A percentile compares a stretch with the other conserved stretches of the same genome.
phyloP scores from a whole-genome alignment of 306 rosid species.

The Vicia sativa region DNA sequence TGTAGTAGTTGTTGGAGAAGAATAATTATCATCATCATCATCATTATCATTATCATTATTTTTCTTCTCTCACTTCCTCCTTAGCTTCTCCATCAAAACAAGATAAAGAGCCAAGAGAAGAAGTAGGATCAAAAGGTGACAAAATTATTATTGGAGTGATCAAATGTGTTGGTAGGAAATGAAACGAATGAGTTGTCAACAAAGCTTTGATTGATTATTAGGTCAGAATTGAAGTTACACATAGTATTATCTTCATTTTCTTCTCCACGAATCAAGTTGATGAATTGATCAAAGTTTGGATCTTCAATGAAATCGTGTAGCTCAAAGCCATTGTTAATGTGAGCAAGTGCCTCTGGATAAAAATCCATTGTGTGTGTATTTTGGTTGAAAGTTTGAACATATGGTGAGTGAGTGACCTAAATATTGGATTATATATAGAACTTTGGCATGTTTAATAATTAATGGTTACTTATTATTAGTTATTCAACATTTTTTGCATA shows the following conservation, averaged over 20 bases:
- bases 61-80: constrained; percentile 28
- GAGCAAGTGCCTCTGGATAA: constrained; percentile 29
- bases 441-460: constrained; percentile 21
- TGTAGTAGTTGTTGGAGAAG: constrained; percentile 49
- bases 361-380: constrained; percentile 32
- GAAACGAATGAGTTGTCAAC: constrained; percentile 38
- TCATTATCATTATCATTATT: constrained; percentile 47
- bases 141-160: not conserved
- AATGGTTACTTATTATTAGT: constrained; percentile 12
- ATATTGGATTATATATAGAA: not conserved
- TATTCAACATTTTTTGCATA: too few species aligned
- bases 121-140: constrained; percentile 38
- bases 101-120: constrained; percentile 46
- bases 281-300: constrained; percentile 59
- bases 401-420: constrained; percentile 21
- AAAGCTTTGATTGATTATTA: constrained; percentile 46
- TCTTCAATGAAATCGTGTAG: constrained; percentile 56
- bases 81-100: constrained; percentile 48
- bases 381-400: constrained; percentile 23
- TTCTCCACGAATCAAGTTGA: constrained; percentile 59
- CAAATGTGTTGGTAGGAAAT: constrained; percentile 17
- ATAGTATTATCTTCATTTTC: constrained; percentile 43
- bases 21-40: constrained; percentile 44
- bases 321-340: constrained; percentile 47
- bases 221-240: constrained; percentile 46